Conservation (phyloP, 257 asterid species). For the Nyctanthes arbortristis region DNA sequence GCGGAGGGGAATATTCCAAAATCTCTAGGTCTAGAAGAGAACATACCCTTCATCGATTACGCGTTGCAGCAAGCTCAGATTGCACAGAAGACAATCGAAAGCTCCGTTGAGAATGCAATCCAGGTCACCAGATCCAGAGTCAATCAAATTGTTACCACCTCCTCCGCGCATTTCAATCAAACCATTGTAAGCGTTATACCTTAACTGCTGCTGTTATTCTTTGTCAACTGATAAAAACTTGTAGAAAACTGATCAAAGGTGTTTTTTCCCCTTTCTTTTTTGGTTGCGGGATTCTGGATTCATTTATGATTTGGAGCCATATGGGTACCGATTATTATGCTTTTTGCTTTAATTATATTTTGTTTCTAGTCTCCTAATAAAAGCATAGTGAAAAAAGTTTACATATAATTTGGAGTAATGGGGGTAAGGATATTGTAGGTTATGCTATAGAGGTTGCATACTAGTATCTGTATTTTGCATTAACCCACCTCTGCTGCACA, state of each 20-base stretch:
- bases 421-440: no score
- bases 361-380: slow-evolving; percentile 5
- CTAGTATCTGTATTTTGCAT: background rate
- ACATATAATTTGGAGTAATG: background rate
- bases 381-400: background rate
- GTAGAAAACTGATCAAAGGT: background rate
- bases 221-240: background rate
- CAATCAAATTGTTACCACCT: slow-evolving; percentile 73
- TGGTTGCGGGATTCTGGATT: no score
- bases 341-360: background rate
- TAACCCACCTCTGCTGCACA: slow-evolving; percentile 61
- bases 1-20: slow-evolving; percentile 14
- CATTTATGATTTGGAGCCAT: background rate
- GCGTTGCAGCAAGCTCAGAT: slow-evolving; percentile 70
- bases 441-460: background rate
- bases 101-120: slow-evolving; percentile 58
- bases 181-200: slow-evolving; percentile 55
- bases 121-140: slow-evolving; percentile 63
- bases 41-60: slow-evolving; percentile 62
- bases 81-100: slow-evolving; percentile 53
- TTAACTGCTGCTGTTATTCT: slow-evolving; percentile 9
- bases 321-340: background rate
- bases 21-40: slow-evolving; percentile 25
- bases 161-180: slow-evolving; percentile 80
- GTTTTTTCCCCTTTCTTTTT: background rate